Conservation (phyloP, 345 rosid genomes). For the Mercurialis annua region DNA sequence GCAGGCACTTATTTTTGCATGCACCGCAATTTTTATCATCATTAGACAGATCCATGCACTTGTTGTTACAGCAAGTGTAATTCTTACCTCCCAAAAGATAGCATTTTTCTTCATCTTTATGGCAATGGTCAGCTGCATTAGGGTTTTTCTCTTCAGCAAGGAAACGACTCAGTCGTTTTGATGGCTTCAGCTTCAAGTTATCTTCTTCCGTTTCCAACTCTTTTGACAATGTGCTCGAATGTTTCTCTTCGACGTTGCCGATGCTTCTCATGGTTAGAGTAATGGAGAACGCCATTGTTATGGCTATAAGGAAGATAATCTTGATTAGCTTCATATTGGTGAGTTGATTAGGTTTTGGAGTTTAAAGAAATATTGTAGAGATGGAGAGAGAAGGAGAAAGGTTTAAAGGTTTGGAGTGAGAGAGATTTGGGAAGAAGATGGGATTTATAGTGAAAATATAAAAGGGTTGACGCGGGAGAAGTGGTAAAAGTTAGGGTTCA, state of each 20-base stretch:
- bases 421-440: constrained; percentile 5
- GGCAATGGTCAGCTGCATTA: constrained; percentile 65
- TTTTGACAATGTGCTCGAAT: constrained; percentile 4
- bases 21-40: constrained; percentile 66
- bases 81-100: constrained; percentile 21
- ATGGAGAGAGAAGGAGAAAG: too few relatives aligned
- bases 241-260: constrained; percentile 14
- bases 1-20: constrained; percentile 66
- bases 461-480: constrained; percentile 57
- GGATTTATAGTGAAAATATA: constrained; percentile 42
- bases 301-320: constrained; percentile 40
- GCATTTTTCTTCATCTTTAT: constrained; percentile 46
- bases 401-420: neutral
- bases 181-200: constrained; percentile 10
- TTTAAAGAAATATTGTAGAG: neutral
- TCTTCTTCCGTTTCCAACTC: neutral
- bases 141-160: constrained; percentile 50
- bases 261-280: constrained; percentile 34
- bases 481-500: constrained; percentile 37
- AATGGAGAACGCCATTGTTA: constrained; percentile 43
- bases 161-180: constrained; percentile 56
- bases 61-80: constrained; percentile 73
- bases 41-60: constrained; percentile 48
- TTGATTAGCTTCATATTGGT: constrained; percentile 48
- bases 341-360: neutral